Conservation (phyloP, 2,329 filamentous ascomycete genomes). For the Xylaria sp. region DNA sequence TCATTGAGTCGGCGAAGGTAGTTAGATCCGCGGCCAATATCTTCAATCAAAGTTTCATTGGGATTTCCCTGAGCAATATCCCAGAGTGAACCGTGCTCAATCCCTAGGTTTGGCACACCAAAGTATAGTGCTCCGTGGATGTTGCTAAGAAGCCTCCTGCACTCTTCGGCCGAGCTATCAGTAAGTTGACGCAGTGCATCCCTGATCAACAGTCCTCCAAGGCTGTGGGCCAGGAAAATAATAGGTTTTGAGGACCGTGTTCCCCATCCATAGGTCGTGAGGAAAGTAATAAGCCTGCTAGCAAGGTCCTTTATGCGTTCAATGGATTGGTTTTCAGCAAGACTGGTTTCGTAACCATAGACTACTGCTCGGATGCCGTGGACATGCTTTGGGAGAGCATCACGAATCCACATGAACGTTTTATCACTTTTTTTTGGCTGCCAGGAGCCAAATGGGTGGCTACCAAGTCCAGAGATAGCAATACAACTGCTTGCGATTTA, state of each 20-base stretch:
- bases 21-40: slow-evolving; percentile 23
- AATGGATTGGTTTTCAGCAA: slow-evolving; percentile 41
- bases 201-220: slow-evolving; percentile 46
- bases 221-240: slow-evolving; percentile 46
- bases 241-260: slow-evolving; percentile 38
- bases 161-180: neutral
- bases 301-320: slow-evolving; percentile 43
- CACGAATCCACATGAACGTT: slow-evolving; percentile 48
- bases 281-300: slow-evolving; percentile 31
- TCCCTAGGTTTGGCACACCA: slow-evolving; percentile 35
- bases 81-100: slow-evolving; percentile 23
- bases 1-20: slow-evolving; percentile 28
- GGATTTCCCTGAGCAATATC: slow-evolving; percentile 24
- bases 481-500: slow-evolving; percentile 38
- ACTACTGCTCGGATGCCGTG: slow-evolving; percentile 36
- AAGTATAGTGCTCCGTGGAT: slow-evolving; percentile 32
- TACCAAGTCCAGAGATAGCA: slow-evolving; percentile 42
- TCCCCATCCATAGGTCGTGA: slow-evolving; percentile 38
- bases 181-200: slow-evolving; percentile 37
- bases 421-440: slow-evolving; percentile 39
- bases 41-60: slow-evolving; percentile 26
- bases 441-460: slow-evolving; percentile 45
- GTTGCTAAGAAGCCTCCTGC: neutral
- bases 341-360: slow-evolving; percentile 46
- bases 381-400: slow-evolving; percentile 39